phyloP scores from a whole-genome alignment of 2,329 filamentous ascomycete genomes.

The Dactylonectria macrodidyma region DNA sequence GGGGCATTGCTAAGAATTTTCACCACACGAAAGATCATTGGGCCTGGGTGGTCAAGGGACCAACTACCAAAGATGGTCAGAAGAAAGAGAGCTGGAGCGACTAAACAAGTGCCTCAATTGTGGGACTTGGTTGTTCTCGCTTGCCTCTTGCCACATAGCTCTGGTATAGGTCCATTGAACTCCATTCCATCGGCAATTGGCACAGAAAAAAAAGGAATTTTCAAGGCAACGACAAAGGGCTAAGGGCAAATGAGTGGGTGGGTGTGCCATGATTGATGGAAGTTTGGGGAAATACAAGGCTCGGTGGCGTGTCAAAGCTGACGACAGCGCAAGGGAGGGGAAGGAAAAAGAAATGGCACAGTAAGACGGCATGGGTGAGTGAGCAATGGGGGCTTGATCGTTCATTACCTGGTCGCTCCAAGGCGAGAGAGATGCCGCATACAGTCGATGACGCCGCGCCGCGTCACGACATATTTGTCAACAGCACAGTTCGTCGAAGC shows the following conservation, averaged over 20 bases:
- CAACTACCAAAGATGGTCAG: slow-evolving; percentile 27
- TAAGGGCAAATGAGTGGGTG: neutral
- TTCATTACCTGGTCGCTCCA: neutral
- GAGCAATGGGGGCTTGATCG: slow-evolving; percentile 8
- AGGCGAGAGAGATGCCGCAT: slow-evolving; percentile 14
- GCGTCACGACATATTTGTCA: slow-evolving; percentile 17
- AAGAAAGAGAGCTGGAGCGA: slow-evolving; percentile 23
- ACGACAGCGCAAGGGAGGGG: neutral
- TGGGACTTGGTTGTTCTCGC: slow-evolving; percentile 30
- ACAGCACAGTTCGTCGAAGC: slow-evolving; percentile 23
- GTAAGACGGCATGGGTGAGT: neutral
- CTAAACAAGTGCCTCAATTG: slow-evolving; percentile 29
- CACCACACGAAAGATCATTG: slow-evolving; percentile 26
- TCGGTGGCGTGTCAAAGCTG: slow-evolving; percentile 22
- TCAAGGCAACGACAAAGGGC: neutral
- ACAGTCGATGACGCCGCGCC: slow-evolving; percentile 18
- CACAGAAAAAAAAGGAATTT: neutral
- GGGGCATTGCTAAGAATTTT: slow-evolving; percentile 29
- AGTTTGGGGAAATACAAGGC: slow-evolving; percentile 10
- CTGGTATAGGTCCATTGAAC: neutral
- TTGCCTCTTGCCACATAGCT: slow-evolving; percentile 29
- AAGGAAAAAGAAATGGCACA: neutral
- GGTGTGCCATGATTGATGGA: neutral
- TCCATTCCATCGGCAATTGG: neutral
- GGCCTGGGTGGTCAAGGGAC: slow-evolving; percentile 16